These are phyloP conservation scores for Physcomitrium patens DNA, from an alignment of 225 moss, liverwort and hornwort genomes.

Conservation along the genomic window DNA sequence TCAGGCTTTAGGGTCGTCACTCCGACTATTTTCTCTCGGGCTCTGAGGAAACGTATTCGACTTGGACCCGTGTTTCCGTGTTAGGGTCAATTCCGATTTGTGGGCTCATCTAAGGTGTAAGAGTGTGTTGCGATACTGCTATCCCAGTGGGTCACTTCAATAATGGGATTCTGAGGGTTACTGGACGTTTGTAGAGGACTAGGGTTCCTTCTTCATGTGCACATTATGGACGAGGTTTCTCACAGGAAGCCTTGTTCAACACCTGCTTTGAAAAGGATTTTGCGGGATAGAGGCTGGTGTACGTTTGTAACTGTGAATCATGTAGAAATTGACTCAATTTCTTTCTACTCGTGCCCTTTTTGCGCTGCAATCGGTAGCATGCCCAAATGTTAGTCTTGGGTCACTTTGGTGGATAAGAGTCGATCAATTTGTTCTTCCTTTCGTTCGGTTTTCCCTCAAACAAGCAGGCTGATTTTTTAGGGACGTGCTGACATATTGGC, in stretches of 20 bases:
- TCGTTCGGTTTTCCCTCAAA: not conserved
- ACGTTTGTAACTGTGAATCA: not conserved
- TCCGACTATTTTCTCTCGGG: not conserved
- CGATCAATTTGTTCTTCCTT: not conserved
- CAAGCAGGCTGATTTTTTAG: not conserved
- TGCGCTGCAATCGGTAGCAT: conserved; percentile 17
- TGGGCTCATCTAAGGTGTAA: too few relatives aligned
- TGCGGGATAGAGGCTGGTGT: conserved; percentile 22
- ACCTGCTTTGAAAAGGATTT: not conserved
- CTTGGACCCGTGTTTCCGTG: not conserved
- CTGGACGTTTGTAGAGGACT: conserved; percentile 11
- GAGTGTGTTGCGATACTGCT: conserved; percentile 5
- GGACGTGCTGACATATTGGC: not conserved
- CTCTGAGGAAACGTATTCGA: not conserved
- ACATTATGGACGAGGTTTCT: not conserved
- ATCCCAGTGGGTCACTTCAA: not conserved
- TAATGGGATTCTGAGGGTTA: conserved; percentile 13
- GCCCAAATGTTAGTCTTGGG: not conserved
- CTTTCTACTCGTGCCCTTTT: not conserved
- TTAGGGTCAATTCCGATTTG: not conserved
- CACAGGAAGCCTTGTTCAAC: not conserved
- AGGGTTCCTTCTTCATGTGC: conserved; percentile 24
- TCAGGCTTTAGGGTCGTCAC: not conserved
- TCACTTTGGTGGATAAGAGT: not conserved
- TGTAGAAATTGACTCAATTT: not conserved